Evolutionary conservation across 345 rosid genomes (phyloP).

Genomic region (Anacardium occidentale): DNA sequence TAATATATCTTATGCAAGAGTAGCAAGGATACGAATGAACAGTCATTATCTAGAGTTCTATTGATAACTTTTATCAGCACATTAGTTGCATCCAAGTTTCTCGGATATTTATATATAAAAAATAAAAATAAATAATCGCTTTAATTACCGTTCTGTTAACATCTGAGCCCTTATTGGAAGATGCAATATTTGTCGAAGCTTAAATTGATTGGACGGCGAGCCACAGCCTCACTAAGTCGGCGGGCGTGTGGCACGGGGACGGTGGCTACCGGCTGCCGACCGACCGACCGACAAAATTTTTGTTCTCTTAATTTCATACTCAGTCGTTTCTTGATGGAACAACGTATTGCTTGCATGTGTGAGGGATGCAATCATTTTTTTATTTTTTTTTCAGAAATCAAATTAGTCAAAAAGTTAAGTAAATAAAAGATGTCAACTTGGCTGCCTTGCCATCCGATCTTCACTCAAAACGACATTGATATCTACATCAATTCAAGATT

Average conservation of each 20-base stretch:
- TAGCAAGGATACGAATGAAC: too few relatives aligned
- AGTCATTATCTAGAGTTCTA: too few relatives aligned
- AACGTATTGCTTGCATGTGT: neutral
- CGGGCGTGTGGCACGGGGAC: neutral
- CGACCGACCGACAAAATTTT: conserved; percentile 1
- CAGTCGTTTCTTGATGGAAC: neutral
- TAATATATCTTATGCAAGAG: too few relatives aligned
- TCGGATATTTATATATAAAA: too few relatives aligned
- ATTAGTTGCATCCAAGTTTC: too few relatives aligned
- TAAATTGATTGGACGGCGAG: neutral
- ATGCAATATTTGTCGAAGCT: too few relatives aligned
- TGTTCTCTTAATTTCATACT: neutral
- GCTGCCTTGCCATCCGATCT: neutral
- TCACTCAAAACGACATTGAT: too few relatives aligned
- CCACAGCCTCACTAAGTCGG: neutral
- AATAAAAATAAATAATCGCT: neutral
- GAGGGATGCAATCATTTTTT: neutral
- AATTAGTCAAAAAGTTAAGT: neutral
- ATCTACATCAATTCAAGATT: too few relatives aligned
- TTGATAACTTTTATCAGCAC: too few relatives aligned
- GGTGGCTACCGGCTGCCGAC: neutral
- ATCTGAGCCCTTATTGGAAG: neutral
- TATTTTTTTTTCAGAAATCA: neutral
- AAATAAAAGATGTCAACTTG: neutral
- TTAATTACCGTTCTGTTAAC: neutral